Base-by-base conservation (phyloP, 148 eudicot species). In the Camellia sinensis region DNA sequence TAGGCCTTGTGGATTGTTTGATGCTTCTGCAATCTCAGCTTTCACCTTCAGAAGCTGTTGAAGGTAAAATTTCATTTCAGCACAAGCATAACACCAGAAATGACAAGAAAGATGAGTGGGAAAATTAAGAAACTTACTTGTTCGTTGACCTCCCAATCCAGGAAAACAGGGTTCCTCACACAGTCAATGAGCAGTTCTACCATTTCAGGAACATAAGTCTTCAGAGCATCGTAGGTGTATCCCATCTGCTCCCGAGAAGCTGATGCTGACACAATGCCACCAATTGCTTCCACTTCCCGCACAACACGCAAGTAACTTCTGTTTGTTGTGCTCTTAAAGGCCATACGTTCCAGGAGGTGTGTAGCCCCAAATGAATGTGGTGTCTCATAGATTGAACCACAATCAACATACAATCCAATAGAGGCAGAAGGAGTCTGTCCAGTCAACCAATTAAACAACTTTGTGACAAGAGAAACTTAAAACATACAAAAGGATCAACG, bases 331-430 rank as follows among this genome's bases (percentile, higher is more conserved):
- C 90, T 90, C 86, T 93, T 96, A 81, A 94, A 96, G 19, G 99
- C 99, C 98, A 96, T 96, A 21, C 94, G 99, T 87, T 94, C 97
- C 84, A 96, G 76, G 76, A 96, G 91, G 83, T 96, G 99, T 71
- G 98, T 92, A 67, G 80, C 90, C 57, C 99, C 99, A 80, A 82
- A 85, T 57, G 92, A 84, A 46, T 18, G 74, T 60, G 99, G 95
- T 79, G 87, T 86, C 83, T 96, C 99, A 71, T 92, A 94, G 68
- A 94, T 87, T 80, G 99, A 94, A 44, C 98, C 98, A 87, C 89
- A 87, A 62, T 96, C 88, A 78, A 96, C 88, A 82, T 88, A 92
- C 40, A 96, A 80, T 22, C 97, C 99, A 78, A 96, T 90, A 53
- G 99, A 94, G 76, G 98, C 97, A 13, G 85, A 87, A 68, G 98